Conservation (phyloP, 225 moss, liverwort and hornwort species). For the Physcomitrium patens region DNA sequence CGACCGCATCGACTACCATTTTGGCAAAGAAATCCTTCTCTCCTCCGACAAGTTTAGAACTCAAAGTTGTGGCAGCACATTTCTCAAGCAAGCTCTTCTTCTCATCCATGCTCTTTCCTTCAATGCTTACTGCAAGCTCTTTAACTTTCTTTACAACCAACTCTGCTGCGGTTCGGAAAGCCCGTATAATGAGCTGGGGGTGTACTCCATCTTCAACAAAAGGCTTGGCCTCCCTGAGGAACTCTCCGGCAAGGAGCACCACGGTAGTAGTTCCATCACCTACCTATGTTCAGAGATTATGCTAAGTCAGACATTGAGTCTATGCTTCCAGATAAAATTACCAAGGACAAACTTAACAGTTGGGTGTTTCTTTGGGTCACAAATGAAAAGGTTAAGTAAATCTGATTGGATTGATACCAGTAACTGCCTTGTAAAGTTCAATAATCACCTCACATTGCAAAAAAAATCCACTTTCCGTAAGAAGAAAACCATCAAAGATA, state of each 20-base stretch:
- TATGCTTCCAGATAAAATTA: too few species aligned
- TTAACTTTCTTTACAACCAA: constrained; percentile 82
- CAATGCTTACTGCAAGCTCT: constrained; percentile 89
- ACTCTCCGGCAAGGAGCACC: constrained; percentile 96
- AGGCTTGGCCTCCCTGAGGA: constrained; percentile 91
- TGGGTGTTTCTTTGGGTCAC: too few species aligned
- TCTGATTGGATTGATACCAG: too few species aligned
- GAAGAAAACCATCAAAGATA: too few species aligned
- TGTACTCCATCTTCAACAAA: constrained; percentile 98
- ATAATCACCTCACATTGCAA: too few species aligned
- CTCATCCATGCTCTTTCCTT: constrained; percentile 88
- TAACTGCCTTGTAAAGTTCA: too few species aligned
- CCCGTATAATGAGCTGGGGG: constrained; percentile 90
- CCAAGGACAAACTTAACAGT: too few species aligned
- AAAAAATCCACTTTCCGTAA: too few species aligned
- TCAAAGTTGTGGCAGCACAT: constrained; percentile 93
- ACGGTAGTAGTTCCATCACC: constrained; percentile 99
- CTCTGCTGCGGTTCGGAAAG: constrained; percentile 75
- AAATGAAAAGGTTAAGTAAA: too few species aligned
- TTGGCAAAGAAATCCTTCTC: constrained; percentile 97
- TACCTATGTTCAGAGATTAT: constrained; percentile 51
- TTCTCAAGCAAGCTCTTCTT: constrained; percentile 93
- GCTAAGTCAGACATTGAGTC: not conserved
- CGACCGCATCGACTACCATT: constrained; percentile 98
- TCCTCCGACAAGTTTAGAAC: constrained; percentile 97